Percentiles rank a stretch among this genome's conserved stretches.
phyloP scores from a whole-genome alignment of 2,329 filamentous ascomycete genomes.

The Chaetothyriales sp. region DNA sequence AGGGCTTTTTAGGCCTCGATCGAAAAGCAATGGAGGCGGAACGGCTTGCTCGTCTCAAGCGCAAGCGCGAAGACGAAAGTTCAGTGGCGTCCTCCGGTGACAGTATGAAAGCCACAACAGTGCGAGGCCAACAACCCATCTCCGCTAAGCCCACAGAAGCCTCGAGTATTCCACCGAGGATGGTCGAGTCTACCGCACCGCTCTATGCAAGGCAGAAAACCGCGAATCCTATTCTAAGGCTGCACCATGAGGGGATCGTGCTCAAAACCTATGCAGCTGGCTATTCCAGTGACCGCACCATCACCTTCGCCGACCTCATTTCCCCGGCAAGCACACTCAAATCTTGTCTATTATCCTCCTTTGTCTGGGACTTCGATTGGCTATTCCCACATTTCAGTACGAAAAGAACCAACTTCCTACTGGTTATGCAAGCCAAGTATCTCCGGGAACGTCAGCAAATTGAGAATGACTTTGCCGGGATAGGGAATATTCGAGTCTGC shows the following conservation, averaged over 20 bases:
- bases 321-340: conserved; percentile 69
- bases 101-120: background rate
- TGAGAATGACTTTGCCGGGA: conserved; percentile 27
- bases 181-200: background rate
- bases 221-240: conserved; percentile 15
- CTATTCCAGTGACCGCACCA: conserved; percentile 36
- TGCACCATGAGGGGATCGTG: conserved; percentile 51
- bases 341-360: conserved; percentile 73
- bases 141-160: conserved; percentile 7
- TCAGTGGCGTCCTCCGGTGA: background rate
- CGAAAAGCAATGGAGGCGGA: conserved; percentile 77
- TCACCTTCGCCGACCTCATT: conserved; percentile 50
- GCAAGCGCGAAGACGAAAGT: conserved; percentile 44
- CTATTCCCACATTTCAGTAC: conserved; percentile 56
- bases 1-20: conserved; percentile 44
- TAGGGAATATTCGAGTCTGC: conserved; percentile 49
- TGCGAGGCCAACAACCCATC: background rate
- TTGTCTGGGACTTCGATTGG: conserved; percentile 75
- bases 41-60: conserved; percentile 53
- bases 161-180: conserved; percentile 3
- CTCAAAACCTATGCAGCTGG: conserved; percentile 69
- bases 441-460: conserved; percentile 29
- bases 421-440: conserved; percentile 48
- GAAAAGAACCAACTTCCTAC: conserved; percentile 46
- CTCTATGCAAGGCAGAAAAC: conserved; percentile 2